These are phyloP conservation scores for Aspergillus sojae DNA, from an alignment of 2,329 filamentous ascomycete genomes.

Conservation along the genomic window DNA sequence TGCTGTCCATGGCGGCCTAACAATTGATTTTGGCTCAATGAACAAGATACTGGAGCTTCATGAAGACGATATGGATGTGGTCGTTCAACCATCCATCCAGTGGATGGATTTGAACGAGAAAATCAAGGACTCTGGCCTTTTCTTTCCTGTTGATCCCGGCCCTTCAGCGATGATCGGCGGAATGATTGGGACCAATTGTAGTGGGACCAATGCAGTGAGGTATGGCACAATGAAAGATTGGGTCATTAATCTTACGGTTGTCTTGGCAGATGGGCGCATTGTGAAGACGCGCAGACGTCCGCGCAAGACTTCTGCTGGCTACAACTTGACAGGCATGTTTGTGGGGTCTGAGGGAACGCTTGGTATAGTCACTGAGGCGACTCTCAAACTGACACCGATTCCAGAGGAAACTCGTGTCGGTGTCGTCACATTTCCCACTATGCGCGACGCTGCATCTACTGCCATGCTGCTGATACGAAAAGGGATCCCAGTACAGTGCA, in stretches of 20 bases:
- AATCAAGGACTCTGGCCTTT: conserved; percentile 73
- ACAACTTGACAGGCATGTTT: conserved; percentile 71
- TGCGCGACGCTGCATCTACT: conserved; percentile 64
- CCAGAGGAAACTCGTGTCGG: conserved; percentile 68
- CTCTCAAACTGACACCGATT: conserved; percentile 67
- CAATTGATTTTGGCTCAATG: conserved; percentile 88
- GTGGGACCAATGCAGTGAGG: conserved; percentile 61
- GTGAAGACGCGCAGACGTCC: conserved; percentile 71
- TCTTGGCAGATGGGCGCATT: conserved; percentile 67
- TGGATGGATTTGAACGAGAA: conserved; percentile 87
- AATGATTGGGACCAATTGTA: conserved; percentile 70
- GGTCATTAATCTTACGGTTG: conserved; percentile 71
- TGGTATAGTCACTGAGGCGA: conserved; percentile 71
- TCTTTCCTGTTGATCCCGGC: conserved; percentile 89
- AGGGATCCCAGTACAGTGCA: conserved; percentile 68
- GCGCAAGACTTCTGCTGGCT: conserved; percentile 70
- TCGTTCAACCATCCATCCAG: conserved; percentile 87
- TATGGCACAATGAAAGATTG: conserved; percentile 79
- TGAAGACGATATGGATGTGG: conserved; percentile 86
- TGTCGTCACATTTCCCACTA: conserved; percentile 61
- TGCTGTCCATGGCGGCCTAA: conserved; percentile 82
- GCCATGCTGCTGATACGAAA: conserved; percentile 66
- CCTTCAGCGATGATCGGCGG: conserved; percentile 62
- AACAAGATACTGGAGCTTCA: conserved; percentile 78
- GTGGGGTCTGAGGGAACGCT: conserved; percentile 72